Base-by-base conservation (phyloP, 1,139 yeast genomes). In the Diutina ranongensis region DNA sequence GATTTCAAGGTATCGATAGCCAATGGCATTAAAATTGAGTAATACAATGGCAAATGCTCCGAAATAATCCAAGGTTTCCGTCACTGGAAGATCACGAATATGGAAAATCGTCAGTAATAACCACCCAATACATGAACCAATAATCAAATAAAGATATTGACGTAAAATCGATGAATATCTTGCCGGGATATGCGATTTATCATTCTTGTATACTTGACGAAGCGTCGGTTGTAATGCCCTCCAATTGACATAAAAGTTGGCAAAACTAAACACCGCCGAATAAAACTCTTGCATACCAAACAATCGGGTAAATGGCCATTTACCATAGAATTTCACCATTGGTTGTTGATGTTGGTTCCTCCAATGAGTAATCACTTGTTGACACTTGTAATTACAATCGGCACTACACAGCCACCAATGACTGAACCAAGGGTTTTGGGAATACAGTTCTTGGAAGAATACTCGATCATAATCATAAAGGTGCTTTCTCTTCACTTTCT, bases 301-400 rank as follows among this genome's bases (percentile, higher is more conserved):
- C 2, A 68, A 53, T 41, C 73, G 54, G 10, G 47, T 49, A 49
- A 71, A 71, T 2, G 75, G 75, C 76, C 76, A 71, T 50, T 71
- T 71, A 8, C 76, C 76, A 47, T 61, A 59, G 50, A 68, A 71
- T 49, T 71, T 72, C 12, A 69, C 71, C 56, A 65, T 56, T 2
- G 60, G 59, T 13, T 53, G 50, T 2, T 60, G 59, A 0, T 48
- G 40, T 7, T 27, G 25, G 19, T 49, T 46, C 32, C 72, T 52
- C 25, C 51, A 51, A 31, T 58, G 54, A 3, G 71, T 65, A 32
- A 69, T 53, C 12, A 60, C 50, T 49, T 67, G 74, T 49, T 62
- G 70, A 51, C 76, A 71, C 48, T 67, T 63, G 51, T 71, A 71
- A 48, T 61, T 58, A 53, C 76, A 71, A 48, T 70, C 68, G 49